These are phyloP conservation scores for Rutstroemia sp. DNA, from an alignment of 2,329 filamentous ascomycete genomes.

Conservation along the genomic window DNA sequence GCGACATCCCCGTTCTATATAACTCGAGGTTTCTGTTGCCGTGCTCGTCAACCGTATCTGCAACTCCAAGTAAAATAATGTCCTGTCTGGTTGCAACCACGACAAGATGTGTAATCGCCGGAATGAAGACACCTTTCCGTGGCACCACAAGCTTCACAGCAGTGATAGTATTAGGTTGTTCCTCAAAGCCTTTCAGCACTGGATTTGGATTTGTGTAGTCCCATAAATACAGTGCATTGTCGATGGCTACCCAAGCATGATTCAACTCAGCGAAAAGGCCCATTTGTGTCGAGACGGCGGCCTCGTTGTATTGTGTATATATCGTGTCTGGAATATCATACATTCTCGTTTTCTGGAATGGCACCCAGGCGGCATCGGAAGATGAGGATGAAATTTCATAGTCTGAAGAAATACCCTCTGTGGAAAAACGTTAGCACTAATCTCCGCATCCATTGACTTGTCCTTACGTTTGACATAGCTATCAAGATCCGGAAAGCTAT, in stretches of 20 bases:
- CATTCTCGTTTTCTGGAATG: constrained; percentile 79
- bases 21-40: constrained; percentile 69
- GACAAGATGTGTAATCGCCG: constrained; percentile 77
- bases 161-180: constrained; percentile 80
- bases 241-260: constrained; percentile 92
- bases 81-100: constrained; percentile 83
- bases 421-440: constrained; percentile 15
- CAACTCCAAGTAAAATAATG: constrained; percentile 81
- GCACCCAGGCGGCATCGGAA: constrained; percentile 66
- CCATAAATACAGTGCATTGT: constrained; percentile 95
- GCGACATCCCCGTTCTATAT: constrained; percentile 82
- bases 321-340: constrained; percentile 89
- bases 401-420: constrained; percentile 84
- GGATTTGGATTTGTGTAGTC: constrained; percentile 93
- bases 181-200: constrained; percentile 86
- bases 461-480: constrained; percentile 78
- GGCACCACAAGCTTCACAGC: constrained; percentile 84
- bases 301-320: constrained; percentile 85
- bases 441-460: not conserved
- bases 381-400: constrained; percentile 65
- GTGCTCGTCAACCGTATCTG: constrained; percentile 55
- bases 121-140: constrained; percentile 79
- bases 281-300: constrained; percentile 85
- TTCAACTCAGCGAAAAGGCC: constrained; percentile 91
- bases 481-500: constrained; percentile 81